Percentiles rank a stretch among this genome's conserved stretches.
Evolutionary conservation across 192 early-diverging fungal genomes (phyloP).

Genomic region (Phycomyces nitens): DNA sequence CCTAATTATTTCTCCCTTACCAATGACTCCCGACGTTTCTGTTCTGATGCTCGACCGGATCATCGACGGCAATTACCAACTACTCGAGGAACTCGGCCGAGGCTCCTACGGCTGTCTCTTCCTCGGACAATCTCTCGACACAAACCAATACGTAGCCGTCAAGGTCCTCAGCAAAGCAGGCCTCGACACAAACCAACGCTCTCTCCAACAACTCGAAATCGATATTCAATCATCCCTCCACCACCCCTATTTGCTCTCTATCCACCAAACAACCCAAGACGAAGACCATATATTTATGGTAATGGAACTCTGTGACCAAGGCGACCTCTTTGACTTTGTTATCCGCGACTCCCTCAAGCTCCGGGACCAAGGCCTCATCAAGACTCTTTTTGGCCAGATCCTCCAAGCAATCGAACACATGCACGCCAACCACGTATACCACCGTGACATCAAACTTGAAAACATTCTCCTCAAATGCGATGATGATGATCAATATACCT

Average conservation of each 20-base stretch:
- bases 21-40: not conserved
- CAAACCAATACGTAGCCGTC: conserved; percentile 46
- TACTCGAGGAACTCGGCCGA: conserved; percentile 58
- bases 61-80: conserved; percentile 23
- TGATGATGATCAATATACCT: conserved; percentile 16
- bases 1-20: not conserved
- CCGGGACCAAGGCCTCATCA: conserved; percentile 54
- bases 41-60: conserved; percentile 9
- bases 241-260: conserved; percentile 81
- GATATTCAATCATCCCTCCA: conserved; percentile 52
- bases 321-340: conserved; percentile 94
- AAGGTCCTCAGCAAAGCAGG: conserved; percentile 53
- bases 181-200: conserved; percentile 40
- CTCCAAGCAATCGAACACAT: conserved; percentile 75
- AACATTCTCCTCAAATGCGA: conserved; percentile 64
- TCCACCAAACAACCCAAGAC: conserved; percentile 88
- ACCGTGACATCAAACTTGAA: conserved; percentile 93
- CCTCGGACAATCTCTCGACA: conserved; percentile 52
- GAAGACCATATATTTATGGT: conserved; percentile 82
- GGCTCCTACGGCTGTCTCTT: conserved; percentile 77
- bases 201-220: conserved; percentile 54
- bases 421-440: conserved; percentile 78
- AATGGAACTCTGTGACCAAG: conserved; percentile 88
- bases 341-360: conserved; percentile 67
- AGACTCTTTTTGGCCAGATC: conserved; percentile 70